Evolutionary conservation across 495 filamentous ascomycete species (phyloP).

Genomic region (Geopyxis carbonaria): DNA sequence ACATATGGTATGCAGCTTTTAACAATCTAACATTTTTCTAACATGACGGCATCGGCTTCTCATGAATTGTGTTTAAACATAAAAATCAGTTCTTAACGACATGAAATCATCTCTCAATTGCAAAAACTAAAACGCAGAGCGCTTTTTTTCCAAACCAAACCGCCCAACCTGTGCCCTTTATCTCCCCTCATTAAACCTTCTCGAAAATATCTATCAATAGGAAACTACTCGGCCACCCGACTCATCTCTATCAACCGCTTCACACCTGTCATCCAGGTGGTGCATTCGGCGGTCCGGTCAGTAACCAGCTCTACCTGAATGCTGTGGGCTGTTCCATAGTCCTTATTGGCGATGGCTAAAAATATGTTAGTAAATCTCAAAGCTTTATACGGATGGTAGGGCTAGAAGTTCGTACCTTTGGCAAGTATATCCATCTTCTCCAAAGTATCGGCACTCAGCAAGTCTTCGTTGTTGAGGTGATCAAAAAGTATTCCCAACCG

Average conservation of each 20-base stretch:
- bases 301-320: slow-evolving; percentile 71
- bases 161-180: no score
- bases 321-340: slow-evolving; percentile 57
- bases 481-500: slow-evolving; percentile 82
- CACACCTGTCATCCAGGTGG: slow-evolving; percentile 90
- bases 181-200: no score
- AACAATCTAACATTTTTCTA: no score
- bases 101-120: no score
- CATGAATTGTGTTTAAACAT: no score
- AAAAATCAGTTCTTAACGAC: no score
- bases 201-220: no score
- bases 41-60: no score
- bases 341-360: slow-evolving; percentile 44
- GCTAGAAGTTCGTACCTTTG: slow-evolving; percentile 20
- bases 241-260: slow-evolving; percentile 89
- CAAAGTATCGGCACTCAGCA: slow-evolving; percentile 69
- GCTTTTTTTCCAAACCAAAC: no score
- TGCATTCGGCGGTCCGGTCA: slow-evolving; percentile 69
- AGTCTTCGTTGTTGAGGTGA: slow-evolving; percentile 85
- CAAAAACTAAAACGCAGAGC: no score
- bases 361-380: slow-evolving; percentile 34
- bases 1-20: no score
- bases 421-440: slow-evolving; percentile 37
- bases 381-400: not conserved
- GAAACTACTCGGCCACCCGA: slow-evolving; percentile 46